Conservation (phyloP, 192 early-diverging fungal species). For the Dimargaris cristalligena region DNA sequence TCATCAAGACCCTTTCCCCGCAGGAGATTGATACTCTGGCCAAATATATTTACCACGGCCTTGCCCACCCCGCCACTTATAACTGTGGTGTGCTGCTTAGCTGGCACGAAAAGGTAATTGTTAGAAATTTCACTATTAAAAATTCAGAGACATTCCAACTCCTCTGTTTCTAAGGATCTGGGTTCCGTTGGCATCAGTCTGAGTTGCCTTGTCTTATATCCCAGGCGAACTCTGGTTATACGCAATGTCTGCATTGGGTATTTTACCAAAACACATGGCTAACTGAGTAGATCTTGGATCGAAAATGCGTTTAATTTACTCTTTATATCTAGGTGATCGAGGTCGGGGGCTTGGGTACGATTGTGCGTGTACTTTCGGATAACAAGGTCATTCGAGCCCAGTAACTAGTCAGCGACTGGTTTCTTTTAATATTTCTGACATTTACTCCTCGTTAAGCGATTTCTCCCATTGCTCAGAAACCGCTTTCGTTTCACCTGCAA, state of each 20-base stretch:
- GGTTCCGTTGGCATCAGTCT: background rate
- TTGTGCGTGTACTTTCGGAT: constrained; percentile 87
- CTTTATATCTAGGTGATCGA: constrained; percentile 46
- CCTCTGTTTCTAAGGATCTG: background rate
- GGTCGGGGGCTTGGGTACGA: constrained; percentile 69
- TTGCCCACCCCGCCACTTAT: constrained; percentile 66
- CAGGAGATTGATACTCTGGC: constrained; percentile 64
- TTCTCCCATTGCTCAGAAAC: too few species aligned
- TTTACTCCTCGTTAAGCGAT: too few species aligned
- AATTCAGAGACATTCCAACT: constrained; percentile 8
- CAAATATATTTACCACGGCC: constrained; percentile 85
- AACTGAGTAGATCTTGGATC: too few species aligned
- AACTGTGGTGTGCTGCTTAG: constrained; percentile 68
- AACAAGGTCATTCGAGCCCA: constrained; percentile 41
- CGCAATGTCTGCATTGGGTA: constrained; percentile 11
- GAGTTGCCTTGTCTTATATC: background rate
- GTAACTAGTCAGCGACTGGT: background rate
- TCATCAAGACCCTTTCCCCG: constrained; percentile 38
- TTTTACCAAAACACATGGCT: too few species aligned
- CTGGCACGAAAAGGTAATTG: constrained; percentile 84
- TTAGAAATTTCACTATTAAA: background rate
- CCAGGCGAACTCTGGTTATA: background rate
- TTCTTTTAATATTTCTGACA: too few species aligned
- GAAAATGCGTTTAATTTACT: constrained; percentile 3
- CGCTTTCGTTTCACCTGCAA: too few species aligned